Conservation (phyloP, 2,329 filamentous ascomycete genomes). For the Fusarium begoniae region DNA sequence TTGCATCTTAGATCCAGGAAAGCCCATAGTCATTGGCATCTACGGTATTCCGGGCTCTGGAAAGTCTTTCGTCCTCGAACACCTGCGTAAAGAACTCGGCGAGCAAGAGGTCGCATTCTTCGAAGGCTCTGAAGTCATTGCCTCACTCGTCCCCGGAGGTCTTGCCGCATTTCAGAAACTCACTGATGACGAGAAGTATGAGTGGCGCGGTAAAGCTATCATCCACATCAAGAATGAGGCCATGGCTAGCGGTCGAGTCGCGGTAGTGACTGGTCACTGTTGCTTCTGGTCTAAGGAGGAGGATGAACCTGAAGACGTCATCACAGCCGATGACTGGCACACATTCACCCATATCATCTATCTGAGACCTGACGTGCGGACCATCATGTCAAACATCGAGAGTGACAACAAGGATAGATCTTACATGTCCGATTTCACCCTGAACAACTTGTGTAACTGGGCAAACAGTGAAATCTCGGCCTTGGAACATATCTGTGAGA, state of each 20-base stretch:
- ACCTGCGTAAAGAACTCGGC: slow-evolving; percentile 50
- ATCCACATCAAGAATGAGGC: slow-evolving; percentile 52
- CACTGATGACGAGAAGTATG: slow-evolving; percentile 46
- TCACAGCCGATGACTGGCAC: slow-evolving; percentile 49
- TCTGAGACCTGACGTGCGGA: background rate
- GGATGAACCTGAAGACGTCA: too few species aligned
- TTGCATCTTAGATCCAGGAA: fast-evolving
- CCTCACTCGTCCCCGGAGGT: slow-evolving; percentile 53
- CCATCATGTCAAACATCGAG: background rate
- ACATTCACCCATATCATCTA: slow-evolving; percentile 69
- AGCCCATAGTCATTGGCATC: slow-evolving; percentile 57
- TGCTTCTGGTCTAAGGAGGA: too few species aligned
- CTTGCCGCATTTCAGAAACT: slow-evolving; percentile 61
- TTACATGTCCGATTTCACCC: background rate
- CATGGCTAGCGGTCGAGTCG: slow-evolving; percentile 45
- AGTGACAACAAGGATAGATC: slow-evolving; percentile 44
- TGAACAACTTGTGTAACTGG: too few species aligned
- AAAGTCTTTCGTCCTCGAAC: slow-evolving; percentile 57
- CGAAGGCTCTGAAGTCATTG: slow-evolving; percentile 63
- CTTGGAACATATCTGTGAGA: too few species aligned
- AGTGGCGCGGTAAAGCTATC: slow-evolving; percentile 57
- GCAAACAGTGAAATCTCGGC: too few species aligned
- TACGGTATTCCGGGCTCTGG: slow-evolving; percentile 66
- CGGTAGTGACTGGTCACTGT: slow-evolving; percentile 64
- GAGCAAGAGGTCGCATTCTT: slow-evolving; percentile 54